These are phyloP conservation scores for Peniophora sp. DNA, from an alignment of 1,284 basidiomycete species.

Conservation along the genomic window DNA sequence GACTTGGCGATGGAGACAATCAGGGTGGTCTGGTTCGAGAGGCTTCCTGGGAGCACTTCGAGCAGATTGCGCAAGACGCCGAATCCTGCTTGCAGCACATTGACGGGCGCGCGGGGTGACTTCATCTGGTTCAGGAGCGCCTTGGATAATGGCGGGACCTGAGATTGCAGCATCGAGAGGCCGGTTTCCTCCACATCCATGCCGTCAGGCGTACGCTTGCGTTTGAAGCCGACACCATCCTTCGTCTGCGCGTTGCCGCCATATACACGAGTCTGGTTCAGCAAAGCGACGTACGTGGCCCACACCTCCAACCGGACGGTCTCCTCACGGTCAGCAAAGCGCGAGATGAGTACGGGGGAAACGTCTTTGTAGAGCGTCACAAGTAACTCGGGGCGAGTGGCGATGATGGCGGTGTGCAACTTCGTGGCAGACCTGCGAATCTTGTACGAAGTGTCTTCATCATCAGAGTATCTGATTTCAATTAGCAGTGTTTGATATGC, in stretches of 20 bases:
- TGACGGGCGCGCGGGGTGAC: conserved; percentile 70
- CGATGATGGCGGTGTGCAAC: conserved; percentile 77
- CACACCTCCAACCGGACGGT: conserved; percentile 94
- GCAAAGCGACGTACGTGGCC: conserved; percentile 73
- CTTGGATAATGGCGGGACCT: conserved; percentile 76
- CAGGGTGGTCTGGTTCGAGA: conserved; percentile 62
- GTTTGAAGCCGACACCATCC: conserved; percentile 59
- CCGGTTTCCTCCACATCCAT: conserved; percentile 80
- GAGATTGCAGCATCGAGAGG: conserved; percentile 57
- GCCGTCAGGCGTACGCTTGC: conserved; percentile 68
- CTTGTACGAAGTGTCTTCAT: conserved; percentile 99
- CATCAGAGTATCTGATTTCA: conserved; percentile 78
- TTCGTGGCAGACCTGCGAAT: conserved; percentile 92
- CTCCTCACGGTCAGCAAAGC: conserved; percentile 93
- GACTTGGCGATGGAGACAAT: conserved; percentile 57
- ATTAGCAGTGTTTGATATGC: background rate
- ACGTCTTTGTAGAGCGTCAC: conserved; percentile 75
- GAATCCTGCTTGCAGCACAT: conserved; percentile 82
- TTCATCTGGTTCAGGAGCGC: conserved; percentile 80
- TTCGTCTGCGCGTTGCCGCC: conserved; percentile 48
- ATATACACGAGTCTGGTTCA: conserved; percentile 80
- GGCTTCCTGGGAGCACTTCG: conserved; percentile 75
- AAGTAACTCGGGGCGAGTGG: conserved; percentile 83
- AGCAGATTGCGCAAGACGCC: conserved; percentile 71
- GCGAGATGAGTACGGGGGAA: conserved; percentile 80